phyloP scores from a whole-genome alignment of 2,329 filamentous ascomycete genomes.

The Alternaria dauci region DNA sequence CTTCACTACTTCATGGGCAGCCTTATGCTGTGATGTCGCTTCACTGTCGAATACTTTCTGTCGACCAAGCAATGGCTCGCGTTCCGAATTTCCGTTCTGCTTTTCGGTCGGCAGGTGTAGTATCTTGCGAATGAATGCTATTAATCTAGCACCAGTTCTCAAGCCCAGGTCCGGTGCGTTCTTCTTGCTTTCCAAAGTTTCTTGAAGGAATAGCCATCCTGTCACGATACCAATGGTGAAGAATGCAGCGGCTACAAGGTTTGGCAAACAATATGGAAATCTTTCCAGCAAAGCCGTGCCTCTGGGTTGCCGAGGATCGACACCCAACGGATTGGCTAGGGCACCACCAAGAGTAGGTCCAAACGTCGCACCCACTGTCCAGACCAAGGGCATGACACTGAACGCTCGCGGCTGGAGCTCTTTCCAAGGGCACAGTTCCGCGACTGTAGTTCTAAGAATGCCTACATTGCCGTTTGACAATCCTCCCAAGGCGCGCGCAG shows the following conservation, averaged over 20 bases:
- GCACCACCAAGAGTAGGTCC: constrained; percentile 87
- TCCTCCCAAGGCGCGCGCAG: constrained; percentile 79
- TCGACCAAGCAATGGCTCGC: constrained; percentile 42
- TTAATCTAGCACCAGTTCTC: constrained; percentile 72
- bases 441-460: constrained; percentile 90
- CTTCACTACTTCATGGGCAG: constrained; percentile 13
- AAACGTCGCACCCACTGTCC: constrained; percentile 86
- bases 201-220: constrained; percentile 81
- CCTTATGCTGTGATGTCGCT: constrained; percentile 14
- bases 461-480: constrained; percentile 84
- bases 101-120: constrained; percentile 23
- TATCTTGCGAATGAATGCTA: constrained; percentile 33
- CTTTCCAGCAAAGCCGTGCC: constrained; percentile 71
- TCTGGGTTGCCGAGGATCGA: constrained; percentile 73
- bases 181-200: constrained; percentile 80
- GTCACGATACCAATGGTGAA: constrained; percentile 80
- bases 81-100: constrained; percentile 26
- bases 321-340: constrained; percentile 79
- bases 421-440: constrained; percentile 87
- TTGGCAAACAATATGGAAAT: constrained; percentile 86
- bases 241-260: constrained; percentile 76
- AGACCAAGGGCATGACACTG: constrained; percentile 90
- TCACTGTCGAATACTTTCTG: constrained; percentile 31
- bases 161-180: constrained; percentile 78
- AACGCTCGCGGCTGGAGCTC: constrained; percentile 89